phyloP scores from a whole-genome alignment of 2,329 filamentous ascomycete genomes.

The Hypomyces rosellus region DNA sequence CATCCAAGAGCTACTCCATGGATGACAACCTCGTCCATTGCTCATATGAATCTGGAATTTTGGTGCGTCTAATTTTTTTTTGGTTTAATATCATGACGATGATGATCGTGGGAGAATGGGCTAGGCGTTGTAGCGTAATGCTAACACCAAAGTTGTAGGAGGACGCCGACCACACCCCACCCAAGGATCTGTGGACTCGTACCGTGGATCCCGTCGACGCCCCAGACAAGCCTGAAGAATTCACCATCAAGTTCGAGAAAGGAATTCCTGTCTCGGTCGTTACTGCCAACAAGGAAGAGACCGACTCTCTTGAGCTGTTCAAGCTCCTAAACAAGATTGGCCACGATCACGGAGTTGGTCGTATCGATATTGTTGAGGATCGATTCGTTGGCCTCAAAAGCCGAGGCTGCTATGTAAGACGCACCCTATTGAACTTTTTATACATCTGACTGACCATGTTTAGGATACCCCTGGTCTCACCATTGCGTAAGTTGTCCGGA shows the following conservation, averaged over 20 bases:
- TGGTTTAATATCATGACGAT: not conserved
- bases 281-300: constrained; percentile 9
- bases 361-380: constrained; percentile 52
- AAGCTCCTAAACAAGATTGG: constrained; percentile 52
- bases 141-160: constrained; percentile 27
- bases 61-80: constrained; percentile 22
- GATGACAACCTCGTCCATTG: constrained; percentile 38
- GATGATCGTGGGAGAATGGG: not conserved
- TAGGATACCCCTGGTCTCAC: constrained; percentile 17
- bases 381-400: constrained; percentile 28
- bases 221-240: constrained; percentile 27
- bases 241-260: constrained; percentile 59
- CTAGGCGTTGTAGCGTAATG: constrained; percentile 18
- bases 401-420: not conserved
- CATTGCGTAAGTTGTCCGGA: not conserved
- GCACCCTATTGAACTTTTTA: not conserved
- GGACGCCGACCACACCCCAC: constrained; percentile 48
- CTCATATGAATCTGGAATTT: constrained; percentile 71
- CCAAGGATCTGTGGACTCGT: constrained; percentile 66
- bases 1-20: constrained; percentile 58
- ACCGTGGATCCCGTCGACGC: constrained; percentile 22
- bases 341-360: constrained; percentile 57
- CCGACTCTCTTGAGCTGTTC: constrained; percentile 41
- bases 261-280: constrained; percentile 59
- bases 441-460: not conserved